Evolutionary conservation across 148 eudicot species (phyloP), one percentile per base, ranked within the genome.

Genomic region (Cornus florida): DNA sequence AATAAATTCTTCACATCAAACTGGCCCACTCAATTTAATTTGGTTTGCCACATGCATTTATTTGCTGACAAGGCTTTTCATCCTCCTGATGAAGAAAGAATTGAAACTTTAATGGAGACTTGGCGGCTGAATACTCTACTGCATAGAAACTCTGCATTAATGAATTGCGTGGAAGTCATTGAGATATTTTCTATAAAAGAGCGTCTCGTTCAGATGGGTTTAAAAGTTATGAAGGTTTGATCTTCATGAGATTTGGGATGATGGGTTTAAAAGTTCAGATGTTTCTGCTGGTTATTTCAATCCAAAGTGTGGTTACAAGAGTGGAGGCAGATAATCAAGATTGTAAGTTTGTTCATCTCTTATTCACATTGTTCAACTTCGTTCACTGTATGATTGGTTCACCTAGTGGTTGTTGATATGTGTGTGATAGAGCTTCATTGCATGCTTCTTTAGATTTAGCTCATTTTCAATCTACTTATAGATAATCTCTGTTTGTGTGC

Each of bases 271-370:
- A 75, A 75, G 22, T 75, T 74, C 75, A 77, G 81, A 70, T 83
- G 59, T 82, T 64, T 68, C 9, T 91, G 12, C 60, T 86, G 69
- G 56, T 87, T 73, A 60, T 87, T 67, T 77, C 71, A 67, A 33
- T 84, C 48, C 91, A 77, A 69, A 38, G 70, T 38, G 81, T 79
- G 5, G 16, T 73, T 69, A 82, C 73, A 74, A 75, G 75, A 57
- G 87, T 88, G 1, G 73, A 73, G 32, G 88, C 87, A 35, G 28
- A 86, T 75, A 19, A 65, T 14, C 65, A 79, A n/a, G 93, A 90
- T 57, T 79, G 93, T 90, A 73, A 88, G 91, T 85, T 80, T 31
- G 11, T 16, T 80, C 23, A 12, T 2, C 19, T 68, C 72, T 70
- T 32, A 62, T 5, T 31, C 13, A 32, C 20, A 22, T 7, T 48